Evolutionary conservation across 164 flowering plant species (phyloP).

Genomic region (Amborella trichopoda): DNA sequence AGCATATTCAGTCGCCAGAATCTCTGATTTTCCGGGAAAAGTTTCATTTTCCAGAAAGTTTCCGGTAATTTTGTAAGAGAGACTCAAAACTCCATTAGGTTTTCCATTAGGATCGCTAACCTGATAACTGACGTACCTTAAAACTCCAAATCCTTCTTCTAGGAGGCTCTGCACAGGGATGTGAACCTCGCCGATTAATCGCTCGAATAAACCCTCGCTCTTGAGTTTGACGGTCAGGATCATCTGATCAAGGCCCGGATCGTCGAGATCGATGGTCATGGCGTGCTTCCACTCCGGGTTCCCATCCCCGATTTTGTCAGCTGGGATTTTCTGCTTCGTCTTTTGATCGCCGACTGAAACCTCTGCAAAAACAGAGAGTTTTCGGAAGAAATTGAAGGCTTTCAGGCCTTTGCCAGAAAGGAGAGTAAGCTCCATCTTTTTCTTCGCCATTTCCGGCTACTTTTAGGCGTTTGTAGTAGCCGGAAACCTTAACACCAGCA

Average conservation of each 20-base stretch:
- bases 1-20: too few relatives aligned
- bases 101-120: slow-evolving; percentile 27
- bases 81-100: slow-evolving; percentile 37
- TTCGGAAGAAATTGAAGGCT: slow-evolving; percentile 55
- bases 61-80: slow-evolving; percentile 26
- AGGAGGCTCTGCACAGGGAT: slow-evolving; percentile 33
- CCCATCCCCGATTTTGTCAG: slow-evolving; percentile 29
- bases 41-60: not conserved
- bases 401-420: slow-evolving; percentile 30
- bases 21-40: not conserved
- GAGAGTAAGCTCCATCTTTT: slow-evolving; percentile 23
- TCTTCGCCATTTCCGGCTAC: slow-evolving; percentile 6
- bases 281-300: slow-evolving; percentile 55
- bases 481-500: too few relatives aligned
- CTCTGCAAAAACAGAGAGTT: slow-evolving; percentile 23
- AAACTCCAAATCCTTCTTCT: slow-evolving; percentile 14
- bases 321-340: slow-evolving; percentile 26
- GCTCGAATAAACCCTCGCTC: slow-evolving; percentile 22
- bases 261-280: slow-evolving; percentile 22
- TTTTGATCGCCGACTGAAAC: slow-evolving; percentile 17
- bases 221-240: slow-evolving; percentile 29
- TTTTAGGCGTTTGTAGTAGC: too few relatives aligned
- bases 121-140: slow-evolving; percentile 35
- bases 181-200: slow-evolving; percentile 33
- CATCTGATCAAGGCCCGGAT: slow-evolving; percentile 5